Evolutionary conservation across 495 filamentous ascomycete species (phyloP), one percentile per base, ranked within the genome.

Genomic region (Chaetomium tenue): DNA sequence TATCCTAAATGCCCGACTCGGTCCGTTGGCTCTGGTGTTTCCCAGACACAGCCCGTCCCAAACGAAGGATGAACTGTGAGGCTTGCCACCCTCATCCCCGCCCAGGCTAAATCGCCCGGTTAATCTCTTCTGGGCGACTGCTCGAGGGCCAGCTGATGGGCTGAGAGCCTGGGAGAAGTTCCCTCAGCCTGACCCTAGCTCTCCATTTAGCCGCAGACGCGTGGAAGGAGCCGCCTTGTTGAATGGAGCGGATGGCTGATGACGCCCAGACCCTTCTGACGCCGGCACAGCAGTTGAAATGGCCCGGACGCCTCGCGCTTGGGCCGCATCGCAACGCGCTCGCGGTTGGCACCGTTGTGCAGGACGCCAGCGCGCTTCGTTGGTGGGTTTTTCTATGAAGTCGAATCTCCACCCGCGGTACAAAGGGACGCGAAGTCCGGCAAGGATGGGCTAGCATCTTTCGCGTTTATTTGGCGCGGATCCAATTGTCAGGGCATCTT

Each of bases 91-190:
- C 26, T 33, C n/a, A 46, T 26, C 64, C 51, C 63, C 64, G 63
- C 48, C 48, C 30, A 65, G 68, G 68, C 68, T 70, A 70, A 70
- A 67, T 55, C 9, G 40, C 40, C 64, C 68, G 68, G 68, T n/a
- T 70, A 70, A 70, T 67, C 16, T 25, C 42, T 55, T 22, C 22
- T 12, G 63, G 23, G 58, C 20, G 53, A 48, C 54, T 55, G 53
- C 66, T 57, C 53, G 26, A 16, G 52, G n/a, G 16, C 28, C 44
- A 37, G 58, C 44, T 60, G 56, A 58, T 23, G 5, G 56, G 56
- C 20, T 28, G 22, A 28, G 25, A 30, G n/a, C n/a, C n/a, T n/a
- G n/a, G n/a, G n/a, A n/a, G 16, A 54, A 54, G 23, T 20, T 50
- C 46, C 23, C 46, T 50, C 46, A 50, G 46, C 46, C 50, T 20